Evolutionary conservation across 306 rosid species (phyloP), one percentile per base, ranked within the genome.

Genomic region (Trichosanthes truncata): DNA sequence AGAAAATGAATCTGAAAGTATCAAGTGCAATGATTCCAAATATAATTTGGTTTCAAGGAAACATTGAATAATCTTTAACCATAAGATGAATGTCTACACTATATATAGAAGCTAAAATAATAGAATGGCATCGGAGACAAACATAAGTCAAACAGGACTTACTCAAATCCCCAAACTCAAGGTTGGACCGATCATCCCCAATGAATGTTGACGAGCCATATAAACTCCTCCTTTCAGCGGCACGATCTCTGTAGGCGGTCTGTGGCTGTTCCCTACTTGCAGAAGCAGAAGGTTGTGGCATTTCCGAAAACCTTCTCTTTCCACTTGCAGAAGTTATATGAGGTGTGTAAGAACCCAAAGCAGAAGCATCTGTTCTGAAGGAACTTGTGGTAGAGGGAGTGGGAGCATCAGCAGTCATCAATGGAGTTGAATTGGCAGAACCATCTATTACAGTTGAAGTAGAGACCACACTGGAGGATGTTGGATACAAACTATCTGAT

Each of bases 211-310:
- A 93, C 21, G 97, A 90, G 76, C 98, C 97, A 88, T 92, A 95
- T 85, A 95, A 87, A 86, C 83, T 95, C 81, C 98, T 89, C 84
- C 98, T 90, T 84, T 95, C 98, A 18, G 98, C 98, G 1, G 98
- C 98, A 74, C 98, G 97, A 83, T 95, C 98, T 85, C 98, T 86
- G 78, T 95, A 95, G 51, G 91, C 73, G 48, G 91, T 86, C 77
- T 91, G 97, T 31, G 89, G 81, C 79, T 89, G 96, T 51, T 89
- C 97, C 87, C 88, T 91, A 78, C 82, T 86, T 59, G 85, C 71
- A 85, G 97, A 86, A 84, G 88, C 85, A 59, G 90, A 78, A n/a
- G 82, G 5, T 35, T 74, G 85, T 67, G 98, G 98, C 95, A 88
- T 84, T 87, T 95, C 98, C 18, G 98, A 95, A 81, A 95, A 95